Base-by-base conservation (phyloP, 2,329 filamentous ascomycete genomes). In the Lithohypha guttulata region DNA sequence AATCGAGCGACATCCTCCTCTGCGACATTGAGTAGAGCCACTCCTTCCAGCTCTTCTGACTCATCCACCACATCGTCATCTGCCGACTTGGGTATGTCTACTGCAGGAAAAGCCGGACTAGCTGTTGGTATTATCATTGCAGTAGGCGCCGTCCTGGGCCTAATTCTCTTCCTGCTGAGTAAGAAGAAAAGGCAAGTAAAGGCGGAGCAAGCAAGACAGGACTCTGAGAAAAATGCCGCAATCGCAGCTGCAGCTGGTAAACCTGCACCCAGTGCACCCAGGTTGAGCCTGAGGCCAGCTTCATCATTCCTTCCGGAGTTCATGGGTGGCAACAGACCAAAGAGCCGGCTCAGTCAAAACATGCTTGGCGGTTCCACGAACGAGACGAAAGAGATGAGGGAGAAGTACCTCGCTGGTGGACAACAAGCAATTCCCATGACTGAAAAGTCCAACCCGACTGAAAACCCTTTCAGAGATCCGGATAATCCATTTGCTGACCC, bases 241-340 rank as follows among this genome's bases (percentile, higher is more conserved):
- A 51, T 44, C 41, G 50, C 55, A 33, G 53, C 51, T 28, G 54
- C 41, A 29, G 57, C 50, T 39, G 42, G 32, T 6, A 8, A n/a
- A 6, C 41, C 42, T 17, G 53, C 59, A 27, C 59, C 65, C 18
- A 63, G 60, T 19, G 79, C 86, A 30, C 85, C 86, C n/a, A 80
- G 80, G 46, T 71, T 95, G 45, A 93, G 84, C 55, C 70, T 94
- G 39, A 80, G 85, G 34, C 86, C 86, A 2, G 74, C 91, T 34
- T 89, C 84, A 27, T 78, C 91, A 53, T 87, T 94, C 61, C 70
- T 84, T 26, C 82, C 84, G 4, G 77, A 75, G 53, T 71, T 83
- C 46, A 65, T 57, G 44, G 45, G 41, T 45, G 51, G 42, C 49
- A 14, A n/a, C 8, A 29, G 37, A 19, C 37, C 37, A 4, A 58